Base-by-base conservation (phyloP, 2,329 filamentous ascomycete genomes). In the Clonostachys rosea region DNA sequence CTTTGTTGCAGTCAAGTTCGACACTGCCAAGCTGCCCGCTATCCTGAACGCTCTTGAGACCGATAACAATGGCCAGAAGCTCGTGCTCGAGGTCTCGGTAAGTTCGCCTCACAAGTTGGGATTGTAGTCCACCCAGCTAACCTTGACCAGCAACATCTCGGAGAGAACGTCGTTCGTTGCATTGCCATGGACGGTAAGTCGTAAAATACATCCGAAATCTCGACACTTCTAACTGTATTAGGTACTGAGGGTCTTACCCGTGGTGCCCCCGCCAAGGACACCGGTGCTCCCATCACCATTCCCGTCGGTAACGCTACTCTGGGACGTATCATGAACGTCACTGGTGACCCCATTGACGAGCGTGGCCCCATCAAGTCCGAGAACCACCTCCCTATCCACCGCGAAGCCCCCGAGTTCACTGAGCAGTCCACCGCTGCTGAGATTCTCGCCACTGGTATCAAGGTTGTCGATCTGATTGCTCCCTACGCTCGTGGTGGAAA, bases 401-500 rank as follows among this genome's bases (percentile, higher is more conserved):
- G 90, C 71, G 92, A 99, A 58, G 84, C 94, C 60, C 94, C 94
- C 58, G 76, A 77, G 69, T 99, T 97, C 83, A 81, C 81, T 60
- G 94, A 99, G 68, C 94, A 99, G 82, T 95, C 94, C 58, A 99
- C 94, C 63, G 81, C 84, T 64, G 94, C 94, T 63, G 94, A 99
- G 80, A 86, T 99, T 74, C 85, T 99, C 62, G 89, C 95, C 65
- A 99, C 94, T 61, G 94, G 94, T 86, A 99, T 99, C 85, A 99
- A 99, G 88, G 94, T 99, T 74, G 94, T 99, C 78, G 94, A 99
- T 74, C 84, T 99, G 60, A 86, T 99, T 67, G 94, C 94, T 65
- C 94, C 94, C 66, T 99, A 99, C 76, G 94, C 94, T 72, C 94
- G 94, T 95, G 94, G 94, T 90, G 94, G 94, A 86, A 99, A 99